Conservation (phyloP, 2,329 filamentous ascomycete genomes). For the Penicillium psychrosexuale region DNA sequence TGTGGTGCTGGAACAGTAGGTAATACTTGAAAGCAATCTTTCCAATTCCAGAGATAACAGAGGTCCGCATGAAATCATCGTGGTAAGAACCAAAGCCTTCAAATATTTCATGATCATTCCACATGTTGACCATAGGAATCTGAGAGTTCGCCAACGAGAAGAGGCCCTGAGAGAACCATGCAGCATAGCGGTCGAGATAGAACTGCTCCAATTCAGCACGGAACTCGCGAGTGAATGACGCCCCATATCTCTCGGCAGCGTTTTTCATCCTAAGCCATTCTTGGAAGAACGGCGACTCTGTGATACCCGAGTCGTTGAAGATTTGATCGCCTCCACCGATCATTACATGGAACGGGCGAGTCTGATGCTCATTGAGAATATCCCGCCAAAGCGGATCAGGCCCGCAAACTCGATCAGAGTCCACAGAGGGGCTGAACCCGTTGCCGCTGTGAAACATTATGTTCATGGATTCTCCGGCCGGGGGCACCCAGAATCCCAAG, state of each 20-base stretch:
- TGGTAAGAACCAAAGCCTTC: constrained; percentile 93
- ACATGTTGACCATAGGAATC: constrained; percentile 98
- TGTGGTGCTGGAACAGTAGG: constrained; percentile 97
- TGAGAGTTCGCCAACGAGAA: constrained; percentile 91
- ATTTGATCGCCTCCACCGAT: constrained; percentile 95
- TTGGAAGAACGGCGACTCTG: constrained; percentile 71
- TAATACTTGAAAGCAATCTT: constrained; percentile 98
- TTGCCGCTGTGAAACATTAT: constrained; percentile 99
- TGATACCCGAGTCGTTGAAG: constrained; percentile 84
- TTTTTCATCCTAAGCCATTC: constrained; percentile 83
- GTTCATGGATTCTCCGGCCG: constrained; percentile 83
- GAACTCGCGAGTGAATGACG: constrained; percentile 75
- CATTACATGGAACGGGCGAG: constrained; percentile 95
- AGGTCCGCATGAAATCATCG: constrained; percentile 83
- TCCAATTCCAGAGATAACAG: constrained; percentile 85
- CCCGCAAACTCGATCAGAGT: constrained; percentile 77
- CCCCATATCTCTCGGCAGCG: constrained; percentile 71
- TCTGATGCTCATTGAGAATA: constrained; percentile 87
- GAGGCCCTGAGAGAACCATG: constrained; percentile 95
- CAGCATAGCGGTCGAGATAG: constrained; percentile 82
- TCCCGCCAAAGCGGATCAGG: constrained; percentile 97
- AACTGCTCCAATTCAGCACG: constrained; percentile 84
- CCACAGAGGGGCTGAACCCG: constrained; percentile 79
- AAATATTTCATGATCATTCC: constrained; percentile 90
- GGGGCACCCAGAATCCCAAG: constrained; percentile 91